Base-by-base conservation (phyloP, 805 yeast species). In the Lachancea waltii region DNA sequence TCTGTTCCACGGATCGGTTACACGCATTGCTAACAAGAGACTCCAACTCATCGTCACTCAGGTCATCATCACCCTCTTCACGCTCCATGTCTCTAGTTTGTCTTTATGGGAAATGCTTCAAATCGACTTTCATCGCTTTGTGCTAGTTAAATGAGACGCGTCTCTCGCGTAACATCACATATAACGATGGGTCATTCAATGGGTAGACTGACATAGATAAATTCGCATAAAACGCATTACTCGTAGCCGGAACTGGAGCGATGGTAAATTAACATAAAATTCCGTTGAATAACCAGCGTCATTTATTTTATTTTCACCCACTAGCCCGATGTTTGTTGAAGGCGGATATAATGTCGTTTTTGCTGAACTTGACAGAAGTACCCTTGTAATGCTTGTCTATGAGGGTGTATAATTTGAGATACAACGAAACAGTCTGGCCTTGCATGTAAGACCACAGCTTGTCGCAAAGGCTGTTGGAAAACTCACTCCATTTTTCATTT, bases 361-460 rank as follows among this genome's bases (percentile, higher is more conserved):
- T 70, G 14, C 73, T 64, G 42, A 80, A 70, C 34, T 64, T 67
- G 24, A 66, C 58, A 25, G 68, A 74, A n/a, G 70, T 62, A 25
- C 77, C 81, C 36, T 66, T 65, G 39, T 67, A 69, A 47, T 80
- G 82, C 41, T 68, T 73, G 34, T 70, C 76, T 23, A 81, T 68
- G 14, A 83, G 67, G 1, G 67, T 63, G 45, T 69, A 70, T 41
- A 87, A 61, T 33, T 76, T 69, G 44, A 70, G 60, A 47, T 80
- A 75, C 18, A 75, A 64, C 5, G 70, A 67, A 15, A 74, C 71
- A 47, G 78, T 79, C 45, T 77, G 75, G 15, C 75, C 77, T 47
- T 81, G 85, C 41, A 84, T 62, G 14, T 82, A 77, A 11, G 70
- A 65, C 92, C 95, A 81, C 40, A 85, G 68, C 50, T 71, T 74